Base-by-base conservation (phyloP, 352 stramenopile genomes). In the Pythium scleroteichum region DNA sequence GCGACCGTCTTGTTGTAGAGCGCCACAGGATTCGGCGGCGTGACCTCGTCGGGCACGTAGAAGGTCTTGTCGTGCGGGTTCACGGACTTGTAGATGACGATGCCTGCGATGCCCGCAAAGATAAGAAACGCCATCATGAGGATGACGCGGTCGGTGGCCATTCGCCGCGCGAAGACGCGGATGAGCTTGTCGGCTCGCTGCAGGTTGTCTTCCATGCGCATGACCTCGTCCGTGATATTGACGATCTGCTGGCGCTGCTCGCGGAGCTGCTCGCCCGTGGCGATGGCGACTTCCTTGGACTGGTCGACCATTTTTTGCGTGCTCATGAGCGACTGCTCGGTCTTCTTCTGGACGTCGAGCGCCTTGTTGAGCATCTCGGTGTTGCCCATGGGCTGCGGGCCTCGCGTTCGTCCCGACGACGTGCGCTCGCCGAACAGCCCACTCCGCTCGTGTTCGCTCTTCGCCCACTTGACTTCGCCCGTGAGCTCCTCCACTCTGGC, bases 301-400 rank as follows among this genome's bases (percentile, higher is more conserved):
- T 80, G 66, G 48, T 91, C 81, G n/a, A 95, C 74, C 86, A 94
- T 92, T 42, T 91, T 91, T 27, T 89, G 81, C 42, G 84, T 93
- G 57, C 77, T 93, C 67, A 89, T 81, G 35, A 95, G 77, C 59
- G 75, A 89, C 67, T 89, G 72, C 64, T 95, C 86, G 17, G 86
- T 94, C 72, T 94, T 95, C 9, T 78, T 80, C 65, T 95, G 86
- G 20, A 95, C 73, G n/a, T 94, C 76, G 26, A 87, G 45, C 1
- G 84, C 76, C 56, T 82, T 85, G 65, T 89, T 76, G 7, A 95
- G 73, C 62, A 90, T 63, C n/a, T 95, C 82, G 26, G 81, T 71
- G 62, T 94, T 94, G 62, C 75, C 68, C 75, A 76, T 72, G 17
- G 69, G 72, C 0, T 48, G 48, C 3, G 55, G 44, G 4, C 57